Evolutionary conservation across 768 basidiomycete species (phyloP).

Genomic region (Podaxis pistillaris): DNA sequence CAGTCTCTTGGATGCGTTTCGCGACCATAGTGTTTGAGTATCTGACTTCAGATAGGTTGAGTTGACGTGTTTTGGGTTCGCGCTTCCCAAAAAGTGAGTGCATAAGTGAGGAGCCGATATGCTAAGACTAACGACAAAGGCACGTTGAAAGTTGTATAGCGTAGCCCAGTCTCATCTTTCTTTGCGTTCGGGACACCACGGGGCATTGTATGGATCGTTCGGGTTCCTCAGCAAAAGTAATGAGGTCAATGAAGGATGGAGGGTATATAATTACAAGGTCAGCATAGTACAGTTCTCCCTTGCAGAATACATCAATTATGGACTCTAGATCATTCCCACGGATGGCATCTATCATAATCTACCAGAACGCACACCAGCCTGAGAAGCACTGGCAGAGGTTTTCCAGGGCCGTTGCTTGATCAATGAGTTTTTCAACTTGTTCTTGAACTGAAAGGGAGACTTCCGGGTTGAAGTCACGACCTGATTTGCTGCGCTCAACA

Average conservation of each 20-base stretch:
- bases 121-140: constrained; percentile 58
- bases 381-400: constrained; percentile 97
- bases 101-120: constrained; percentile 5
- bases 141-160: constrained; percentile 79
- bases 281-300: constrained; percentile 5
- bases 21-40: constrained; percentile 68
- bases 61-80: constrained; percentile 79
- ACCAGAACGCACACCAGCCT: constrained; percentile 93
- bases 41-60: constrained; percentile 80
- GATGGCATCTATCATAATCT: constrained; percentile 6
- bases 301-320: constrained; percentile 2
- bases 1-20: constrained; percentile 39
- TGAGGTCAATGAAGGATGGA: not conserved
- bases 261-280: constrained; percentile 15
- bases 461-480: constrained; percentile 92
- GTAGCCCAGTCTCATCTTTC: constrained; percentile 79
- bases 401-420: constrained; percentile 90
- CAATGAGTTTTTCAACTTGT: constrained; percentile 92
- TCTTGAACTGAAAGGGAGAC: constrained; percentile 65
- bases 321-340: constrained; percentile 8
- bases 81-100: constrained; percentile 33
- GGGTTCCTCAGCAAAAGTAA: not conserved
- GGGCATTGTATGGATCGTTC: constrained; percentile 48
- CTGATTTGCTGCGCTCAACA: constrained; percentile 33
- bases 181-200: constrained; percentile 80